Conservation (phyloP, 192 early-diverging fungal species). For the Podila horticola region DNA sequence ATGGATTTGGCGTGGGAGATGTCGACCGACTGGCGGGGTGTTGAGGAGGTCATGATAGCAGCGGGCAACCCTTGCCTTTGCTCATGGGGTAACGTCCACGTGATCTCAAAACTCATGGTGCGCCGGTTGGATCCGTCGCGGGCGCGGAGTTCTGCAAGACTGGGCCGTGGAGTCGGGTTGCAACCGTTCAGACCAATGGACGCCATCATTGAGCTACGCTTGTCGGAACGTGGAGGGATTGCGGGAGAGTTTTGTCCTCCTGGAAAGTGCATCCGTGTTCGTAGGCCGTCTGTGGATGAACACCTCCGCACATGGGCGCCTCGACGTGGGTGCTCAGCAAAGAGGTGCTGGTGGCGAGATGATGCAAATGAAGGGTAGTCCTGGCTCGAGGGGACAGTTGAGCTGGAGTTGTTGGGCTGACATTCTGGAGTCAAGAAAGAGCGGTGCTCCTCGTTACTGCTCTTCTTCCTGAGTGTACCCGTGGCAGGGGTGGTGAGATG, state of each 20-base stretch:
- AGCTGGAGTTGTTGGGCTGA: conserved; percentile 27
- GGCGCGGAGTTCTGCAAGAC: neutral
- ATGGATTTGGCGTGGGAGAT: neutral
- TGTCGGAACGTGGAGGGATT: conserved; percentile 27
- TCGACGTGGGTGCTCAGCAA: conserved; percentile 3
- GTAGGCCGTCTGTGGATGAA: conserved; percentile 37
- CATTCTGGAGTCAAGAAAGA: conserved; percentile 24
- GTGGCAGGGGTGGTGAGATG: neutral
- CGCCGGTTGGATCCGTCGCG: conserved; percentile 15
- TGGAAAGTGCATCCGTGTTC: conserved; percentile 17
- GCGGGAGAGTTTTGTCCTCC: neutral
- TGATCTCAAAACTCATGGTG: conserved; percentile 43
- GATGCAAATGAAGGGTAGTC: neutral
- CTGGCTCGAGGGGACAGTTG: conserved; percentile 3
- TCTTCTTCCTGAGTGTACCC: conserved; percentile 31
- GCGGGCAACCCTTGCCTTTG: neutral
- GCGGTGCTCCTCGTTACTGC: conserved; percentile 26
- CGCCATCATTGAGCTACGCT: conserved; percentile 33
- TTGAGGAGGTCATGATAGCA: neutral
- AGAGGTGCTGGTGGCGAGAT: neutral
- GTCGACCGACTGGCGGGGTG: neutral
- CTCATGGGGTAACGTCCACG: neutral
- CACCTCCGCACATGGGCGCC: conserved; percentile 37
- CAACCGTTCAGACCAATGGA: neutral
- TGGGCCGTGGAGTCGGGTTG: neutral